Evolutionary conservation across 2,329 filamentous ascomycete genomes (phyloP).

Genomic region (Claviceps maximensis): DNA sequence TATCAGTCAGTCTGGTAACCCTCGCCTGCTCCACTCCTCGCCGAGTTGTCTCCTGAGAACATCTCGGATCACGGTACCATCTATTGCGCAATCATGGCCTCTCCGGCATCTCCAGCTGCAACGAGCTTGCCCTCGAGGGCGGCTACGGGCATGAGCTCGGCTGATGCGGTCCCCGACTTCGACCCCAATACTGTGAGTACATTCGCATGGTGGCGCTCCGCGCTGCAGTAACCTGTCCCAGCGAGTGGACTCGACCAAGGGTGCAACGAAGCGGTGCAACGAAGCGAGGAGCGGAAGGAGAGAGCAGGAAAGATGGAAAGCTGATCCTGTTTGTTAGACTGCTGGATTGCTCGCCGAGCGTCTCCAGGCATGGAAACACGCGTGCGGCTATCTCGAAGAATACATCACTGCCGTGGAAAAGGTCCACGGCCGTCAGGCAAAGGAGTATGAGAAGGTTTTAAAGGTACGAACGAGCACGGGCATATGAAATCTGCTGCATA

Average conservation of each 20-base stretch:
- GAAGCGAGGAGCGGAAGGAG: not conserved
- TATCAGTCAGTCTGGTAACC: too few species aligned
- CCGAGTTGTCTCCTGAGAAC: not conserved
- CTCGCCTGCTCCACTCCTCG: not conserved
- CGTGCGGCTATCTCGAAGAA: constrained; percentile 79
- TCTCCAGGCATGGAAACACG: constrained; percentile 91
- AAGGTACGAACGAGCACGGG: constrained; percentile 58
- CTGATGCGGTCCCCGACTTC: constrained; percentile 45
- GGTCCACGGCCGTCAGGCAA: constrained; percentile 69
- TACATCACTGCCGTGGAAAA: constrained; percentile 80
- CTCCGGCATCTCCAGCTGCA: constrained; percentile 18
- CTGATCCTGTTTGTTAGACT: constrained; percentile 36
- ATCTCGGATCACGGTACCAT: not conserved
- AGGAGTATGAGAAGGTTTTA: constrained; percentile 89
- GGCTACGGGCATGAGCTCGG: constrained; percentile 31
- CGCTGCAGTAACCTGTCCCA: too few species aligned
- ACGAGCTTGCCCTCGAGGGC: constrained; percentile 31
- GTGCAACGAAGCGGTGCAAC: too few species aligned
- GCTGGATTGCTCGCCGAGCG: constrained; percentile 75
- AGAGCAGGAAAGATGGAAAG: too few species aligned
- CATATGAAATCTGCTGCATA: not conserved
- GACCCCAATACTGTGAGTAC: constrained; percentile 43
- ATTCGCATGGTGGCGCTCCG: too few species aligned
- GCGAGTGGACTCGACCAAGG: too few species aligned
- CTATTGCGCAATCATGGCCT: constrained; percentile 12